phyloP scores from a whole-genome alignment of 768 basidiomycete genomes.

The Macrolepiota dolichaula region DNA sequence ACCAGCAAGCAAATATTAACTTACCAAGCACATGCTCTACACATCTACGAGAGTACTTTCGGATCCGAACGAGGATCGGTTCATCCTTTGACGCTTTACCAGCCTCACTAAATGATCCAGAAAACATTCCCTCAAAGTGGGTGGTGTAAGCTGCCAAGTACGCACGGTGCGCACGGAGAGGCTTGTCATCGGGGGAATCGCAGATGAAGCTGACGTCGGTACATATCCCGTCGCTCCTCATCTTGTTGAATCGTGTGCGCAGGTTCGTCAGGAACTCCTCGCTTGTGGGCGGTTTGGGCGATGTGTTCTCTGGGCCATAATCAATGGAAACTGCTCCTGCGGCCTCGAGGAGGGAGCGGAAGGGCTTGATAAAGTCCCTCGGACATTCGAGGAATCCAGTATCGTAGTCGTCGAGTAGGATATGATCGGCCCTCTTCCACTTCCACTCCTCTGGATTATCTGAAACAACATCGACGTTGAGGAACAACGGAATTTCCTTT shows the following conservation, averaged over 20 bases:
- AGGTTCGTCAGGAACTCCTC: neutral
- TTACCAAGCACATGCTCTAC: slow-evolving; percentile 26
- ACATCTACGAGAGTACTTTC: slow-evolving; percentile 18
- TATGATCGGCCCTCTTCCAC: slow-evolving; percentile 34
- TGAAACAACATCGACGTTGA: slow-evolving; percentile 41
- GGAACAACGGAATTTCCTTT: slow-evolving; percentile 28
- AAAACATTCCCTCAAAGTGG: slow-evolving; percentile 28
- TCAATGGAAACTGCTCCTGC: slow-evolving; percentile 28
- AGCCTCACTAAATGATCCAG: slow-evolving; percentile 21
- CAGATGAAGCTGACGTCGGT: slow-evolving; percentile 22
- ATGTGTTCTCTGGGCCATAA: slow-evolving; percentile 14
- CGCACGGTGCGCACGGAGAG: slow-evolving; percentile 31
- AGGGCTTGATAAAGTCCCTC: slow-evolving; percentile 30
- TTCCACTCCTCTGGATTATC: slow-evolving; percentile 27
- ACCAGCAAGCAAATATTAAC: neutral
- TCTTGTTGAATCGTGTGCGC: neutral
- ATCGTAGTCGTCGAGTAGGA: slow-evolving; percentile 36
- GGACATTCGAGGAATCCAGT: slow-evolving; percentile 26
- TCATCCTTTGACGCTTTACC: slow-evolving; percentile 12
- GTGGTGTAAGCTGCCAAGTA: slow-evolving; percentile 33
- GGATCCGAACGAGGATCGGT: slow-evolving; percentile 11
- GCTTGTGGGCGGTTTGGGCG: neutral
- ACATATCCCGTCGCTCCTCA: neutral
- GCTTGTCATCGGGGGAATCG: slow-evolving; percentile 15
- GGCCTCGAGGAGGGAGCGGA: slow-evolving; percentile 26